These are phyloP conservation scores for Zymoseptoria pseudotritici DNA, from an alignment of 2,329 filamentous ascomycete species.

Conservation along the genomic window DNA sequence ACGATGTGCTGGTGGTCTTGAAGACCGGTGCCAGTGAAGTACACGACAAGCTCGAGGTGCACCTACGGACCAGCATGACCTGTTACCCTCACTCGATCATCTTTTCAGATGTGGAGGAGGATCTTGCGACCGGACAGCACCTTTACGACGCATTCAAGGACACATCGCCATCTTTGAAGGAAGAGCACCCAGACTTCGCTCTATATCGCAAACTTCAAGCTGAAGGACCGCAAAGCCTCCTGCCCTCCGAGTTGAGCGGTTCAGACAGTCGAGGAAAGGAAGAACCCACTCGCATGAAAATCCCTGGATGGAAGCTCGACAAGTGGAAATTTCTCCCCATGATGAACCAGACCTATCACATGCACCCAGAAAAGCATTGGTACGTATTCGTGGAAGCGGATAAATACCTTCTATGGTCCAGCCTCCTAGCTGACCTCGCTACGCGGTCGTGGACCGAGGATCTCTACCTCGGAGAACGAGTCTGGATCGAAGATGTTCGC, in stretches of 20 bases:
- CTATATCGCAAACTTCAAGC: slow-evolving; percentile 17
- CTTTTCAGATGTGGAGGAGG: slow-evolving; percentile 33
- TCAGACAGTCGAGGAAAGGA: slow-evolving; percentile 6
- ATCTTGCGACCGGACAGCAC: slow-evolving; percentile 25
- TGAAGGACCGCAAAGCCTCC: slow-evolving; percentile 12
- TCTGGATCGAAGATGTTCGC: slow-evolving; percentile 28
- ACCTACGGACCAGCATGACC: slow-evolving; percentile 30
- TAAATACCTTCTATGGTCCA: slow-evolving; percentile 48
- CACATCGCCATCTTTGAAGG: slow-evolving; percentile 12
- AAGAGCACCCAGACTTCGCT: slow-evolving; percentile 20
- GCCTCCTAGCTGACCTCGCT: slow-evolving; percentile 35
- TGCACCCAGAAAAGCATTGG: slow-evolving; percentile 46
- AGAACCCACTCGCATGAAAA: slow-evolving; percentile 9
- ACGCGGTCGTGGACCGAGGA: slow-evolving; percentile 35
- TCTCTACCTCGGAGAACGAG: slow-evolving; percentile 36
- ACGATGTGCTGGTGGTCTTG: slow-evolving; percentile 50
- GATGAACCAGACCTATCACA: slow-evolving; percentile 38
- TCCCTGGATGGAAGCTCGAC: slow-evolving; percentile 44
- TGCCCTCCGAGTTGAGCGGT: slow-evolving; percentile 18
- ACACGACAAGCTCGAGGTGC: slow-evolving; percentile 24
- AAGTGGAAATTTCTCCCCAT: slow-evolving; percentile 50
- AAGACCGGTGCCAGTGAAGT: slow-evolving; percentile 31
- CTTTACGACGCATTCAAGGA: slow-evolving; percentile 26
- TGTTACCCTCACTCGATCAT: slow-evolving; percentile 30
- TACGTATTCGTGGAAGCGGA: slow-evolving; percentile 54